Evolutionary conservation across 2,329 filamentous ascomycete species (phyloP), one percentile per base, ranked within the genome.

Genomic region (Ilyonectria robusta): DNA sequence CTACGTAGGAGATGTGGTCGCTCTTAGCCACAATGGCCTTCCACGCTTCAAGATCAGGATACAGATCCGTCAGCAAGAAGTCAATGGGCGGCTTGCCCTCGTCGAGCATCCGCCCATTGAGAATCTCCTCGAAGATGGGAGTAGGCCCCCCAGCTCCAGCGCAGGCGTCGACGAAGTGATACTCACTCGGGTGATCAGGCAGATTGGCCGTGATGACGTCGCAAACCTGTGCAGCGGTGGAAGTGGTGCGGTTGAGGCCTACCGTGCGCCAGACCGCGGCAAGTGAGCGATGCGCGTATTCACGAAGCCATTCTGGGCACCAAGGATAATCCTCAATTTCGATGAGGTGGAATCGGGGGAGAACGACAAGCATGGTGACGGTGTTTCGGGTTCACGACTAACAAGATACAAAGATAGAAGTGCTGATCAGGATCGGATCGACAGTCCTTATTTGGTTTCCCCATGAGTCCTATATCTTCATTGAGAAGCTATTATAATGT

Each of bases 261-360:
- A 72, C 70, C 4, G 62, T 72, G 46, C 68, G 64, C 71, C 71
- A 73, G 19, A 73, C 66, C 6, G 68, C 58, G 4, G 70, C 70
- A 13, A 71, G 66, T 1, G 71, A 71, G n/a, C 66, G 59, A 33
- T 73, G 71, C 3, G 71, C 70, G n/a, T 73, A 73, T 44, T 73
- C 71, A 9, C 71, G 71, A 17, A 73, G 70, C 69, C 70, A 73
- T 48, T 64, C 66, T 19, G 71, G 71, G 47, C 71, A 73, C 71
- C 71, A 73, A 9, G 66, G 64, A 46, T 73, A 71, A 8, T 73
- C 71, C 56, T 71, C 71, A 19, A 73, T 73, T 33, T 73, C 71
- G 21, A 73, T 67, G 59, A 73, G 71, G 47, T 73, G 71, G 50
- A 73, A 65, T n/a, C 71, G 71, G 26, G 71, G 71, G 10, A 67